Base-by-base conservation (phyloP, 2,329 filamentous ascomycete genomes). In the Cylindrodendrum hubeiense region DNA sequence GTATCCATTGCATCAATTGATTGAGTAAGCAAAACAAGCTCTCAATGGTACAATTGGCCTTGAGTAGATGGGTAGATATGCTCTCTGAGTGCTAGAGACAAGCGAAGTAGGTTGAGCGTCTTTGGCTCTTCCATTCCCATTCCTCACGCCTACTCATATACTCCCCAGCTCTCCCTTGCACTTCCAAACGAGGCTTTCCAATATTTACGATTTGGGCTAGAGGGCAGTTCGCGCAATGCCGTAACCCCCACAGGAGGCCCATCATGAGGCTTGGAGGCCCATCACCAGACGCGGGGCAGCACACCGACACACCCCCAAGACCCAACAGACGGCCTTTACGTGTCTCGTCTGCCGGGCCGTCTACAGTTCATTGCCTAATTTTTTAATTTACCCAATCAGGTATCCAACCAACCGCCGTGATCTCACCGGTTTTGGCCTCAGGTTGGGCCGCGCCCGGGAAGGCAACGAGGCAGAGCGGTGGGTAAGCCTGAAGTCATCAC, bases 221-320 rank as follows among this genome's bases (percentile, higher is more conserved):
- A 15, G 26, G 28, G 22, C 15, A 10, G 41, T 47, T 47, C 47
- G 30, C 47, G 30, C 30, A 58, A 49, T 7, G n/a, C 22, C n/a
- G 49, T 24, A 33, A 39, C 30, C 50, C 67, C 52, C 58, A 59
- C 64, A 65, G 17, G 37, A 39, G 37, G 37, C 37, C 37, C 37
- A 5, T 39, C 28, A 26, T 59, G 50, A 19, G 68, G 62, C 68
- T 60, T 52, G 67, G 71, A 70, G 71, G 71, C 72, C 72, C 57
- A 71, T 64, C 71, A 56, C 53, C 28, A 67, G 33, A 10, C 37
- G 24, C 56, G 37, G 39, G 49, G 56, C 34, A 47, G 28, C 22
- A 24, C 21, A 30, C 24, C 57, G 22, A 52, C n/a, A 19, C 10
- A 17, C 17, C 56, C 6, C 13, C 26, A 34, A 19, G 19, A 15